Evolutionary conservation across 148 eudicot species (phyloP).

Genomic region (Fagopyrum homotropicum): DNA sequence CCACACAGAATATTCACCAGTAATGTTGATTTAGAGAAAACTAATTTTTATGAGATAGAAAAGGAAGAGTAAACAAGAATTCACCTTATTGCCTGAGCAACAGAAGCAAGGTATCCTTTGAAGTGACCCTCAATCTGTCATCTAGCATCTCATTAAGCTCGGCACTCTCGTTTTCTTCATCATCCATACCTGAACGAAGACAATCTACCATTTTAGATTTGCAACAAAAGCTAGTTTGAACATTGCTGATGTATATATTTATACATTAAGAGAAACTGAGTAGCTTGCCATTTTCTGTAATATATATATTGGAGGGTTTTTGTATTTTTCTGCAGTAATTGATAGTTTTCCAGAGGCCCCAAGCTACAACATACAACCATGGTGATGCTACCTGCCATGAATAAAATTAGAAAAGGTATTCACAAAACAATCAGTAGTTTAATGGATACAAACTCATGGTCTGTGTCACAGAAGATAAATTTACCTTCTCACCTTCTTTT

Average conservation of each 20-base stretch:
- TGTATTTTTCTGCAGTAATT: constrained; percentile 46
- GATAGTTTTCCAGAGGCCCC: constrained; percentile 67
- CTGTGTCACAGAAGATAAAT: constrained; percentile 8
- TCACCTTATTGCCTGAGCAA: constrained; percentile 62
- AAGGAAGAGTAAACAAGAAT: background rate
- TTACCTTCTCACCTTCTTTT: constrained; percentile 70
- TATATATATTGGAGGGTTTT: constrained; percentile 57
- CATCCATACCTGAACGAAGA: constrained; percentile 65
- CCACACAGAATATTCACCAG: too few relatives aligned
- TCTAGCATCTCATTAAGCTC: constrained; percentile 64
- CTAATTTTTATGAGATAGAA: background rate
- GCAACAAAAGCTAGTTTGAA: background rate
- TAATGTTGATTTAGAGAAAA: background rate
- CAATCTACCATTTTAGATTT: background rate
- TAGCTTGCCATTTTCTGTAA: constrained; percentile 63
- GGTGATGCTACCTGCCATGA: constrained; percentile 70
- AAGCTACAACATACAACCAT: constrained; percentile 84
- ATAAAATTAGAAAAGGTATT: constrained; percentile 6
- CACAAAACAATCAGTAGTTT: background rate
- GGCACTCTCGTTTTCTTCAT: constrained; percentile 39
- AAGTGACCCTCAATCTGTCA: constrained; percentile 62
- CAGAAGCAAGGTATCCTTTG: constrained; percentile 61
- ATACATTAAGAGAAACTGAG: background rate
- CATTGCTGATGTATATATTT: too few relatives aligned
- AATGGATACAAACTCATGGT: background rate